phyloP scores from a whole-genome alignment of 495 filamentous ascomycete species.

The Penicillium dipodomyicola region DNA sequence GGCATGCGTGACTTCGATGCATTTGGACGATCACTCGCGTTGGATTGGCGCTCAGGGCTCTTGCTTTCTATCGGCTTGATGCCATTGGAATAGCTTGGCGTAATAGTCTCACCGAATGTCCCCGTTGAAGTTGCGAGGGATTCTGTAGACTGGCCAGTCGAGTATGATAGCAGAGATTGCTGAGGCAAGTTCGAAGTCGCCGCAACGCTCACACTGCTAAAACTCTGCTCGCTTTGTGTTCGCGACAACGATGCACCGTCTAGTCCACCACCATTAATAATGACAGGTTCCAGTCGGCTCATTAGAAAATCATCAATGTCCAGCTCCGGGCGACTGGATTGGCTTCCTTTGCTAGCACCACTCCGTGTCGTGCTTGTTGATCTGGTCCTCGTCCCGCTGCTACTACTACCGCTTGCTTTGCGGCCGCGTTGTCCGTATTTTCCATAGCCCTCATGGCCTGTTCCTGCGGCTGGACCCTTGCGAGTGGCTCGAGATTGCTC shows the following conservation, averaged over 20 bases:
- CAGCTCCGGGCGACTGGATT: slow-evolving; percentile 49
- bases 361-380: slow-evolving; percentile 57
- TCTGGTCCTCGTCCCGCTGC: slow-evolving; percentile 44
- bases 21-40: not conserved
- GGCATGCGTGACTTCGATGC: slow-evolving; percentile 23
- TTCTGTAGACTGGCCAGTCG: slow-evolving; percentile 36
- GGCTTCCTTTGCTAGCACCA: slow-evolving; percentile 51
- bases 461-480: slow-evolving; percentile 88
- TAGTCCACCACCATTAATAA: slow-evolving; percentile 73
- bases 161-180: slow-evolving; percentile 20
- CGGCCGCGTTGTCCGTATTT: slow-evolving; percentile 58
- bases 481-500: slow-evolving; percentile 57
- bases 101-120: slow-evolving; percentile 16
- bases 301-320: slow-evolving; percentile 67
- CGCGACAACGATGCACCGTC: slow-evolving; percentile 52
- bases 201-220: slow-evolving; percentile 50
- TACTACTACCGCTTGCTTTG: slow-evolving; percentile 49
- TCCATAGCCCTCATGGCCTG: slow-evolving; percentile 94
- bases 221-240: slow-evolving; percentile 64
- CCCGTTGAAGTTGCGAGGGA: slow-evolving; percentile 32
- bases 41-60: slow-evolving; percentile 9
- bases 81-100: slow-evolving; percentile 13
- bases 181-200: slow-evolving; percentile 36
- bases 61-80: slow-evolving; percentile 6
- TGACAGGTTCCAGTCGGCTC: slow-evolving; percentile 79